Evolutionary conservation across 2,329 filamentous ascomycete species (phyloP).

Genomic region (Epichloe glyceriae): DNA sequence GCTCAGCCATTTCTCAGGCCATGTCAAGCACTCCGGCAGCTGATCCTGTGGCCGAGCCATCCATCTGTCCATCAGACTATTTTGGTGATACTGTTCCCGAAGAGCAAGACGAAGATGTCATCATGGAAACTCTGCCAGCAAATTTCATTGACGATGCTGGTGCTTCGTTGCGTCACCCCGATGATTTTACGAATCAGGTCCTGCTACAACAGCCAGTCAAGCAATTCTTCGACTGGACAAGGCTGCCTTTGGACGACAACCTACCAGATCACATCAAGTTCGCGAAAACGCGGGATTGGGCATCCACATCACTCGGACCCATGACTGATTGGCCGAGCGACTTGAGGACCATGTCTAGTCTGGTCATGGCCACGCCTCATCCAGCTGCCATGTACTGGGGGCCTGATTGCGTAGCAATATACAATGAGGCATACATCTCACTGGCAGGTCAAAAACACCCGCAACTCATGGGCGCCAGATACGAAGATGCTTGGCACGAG

Average conservation of each 20-base stretch:
- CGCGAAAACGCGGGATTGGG: constrained; percentile 61
- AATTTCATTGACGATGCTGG: constrained; percentile 7
- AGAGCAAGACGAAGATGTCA: constrained; percentile 2
- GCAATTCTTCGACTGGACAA: constrained; percentile 62
- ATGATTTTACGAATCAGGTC: constrained; percentile 30
- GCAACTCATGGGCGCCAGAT: constrained; percentile 57
- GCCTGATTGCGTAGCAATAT: constrained; percentile 50
- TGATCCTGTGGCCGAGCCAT: constrained; percentile 10
- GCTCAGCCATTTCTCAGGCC: constrained; percentile 15
- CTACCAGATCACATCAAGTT: constrained; percentile 62
- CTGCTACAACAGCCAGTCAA: constrained; percentile 15
- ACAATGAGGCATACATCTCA: constrained; percentile 60
- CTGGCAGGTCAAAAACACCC: constrained; percentile 70
- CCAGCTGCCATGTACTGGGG: constrained; percentile 74
- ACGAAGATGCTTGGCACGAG: constrained; percentile 56
- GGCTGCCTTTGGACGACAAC: constrained; percentile 47
- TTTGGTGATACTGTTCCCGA: constrained; percentile 23
- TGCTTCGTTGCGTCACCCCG: constrained; percentile 20
- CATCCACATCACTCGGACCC: constrained; percentile 56
- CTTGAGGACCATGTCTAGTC: constrained; percentile 64
- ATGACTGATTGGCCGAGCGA: constrained; percentile 63
- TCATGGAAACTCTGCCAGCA: background rate
- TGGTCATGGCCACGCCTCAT: constrained; percentile 69
- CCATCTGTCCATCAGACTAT: constrained; percentile 25
- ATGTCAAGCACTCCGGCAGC: constrained; percentile 21